Evolutionary conservation across 2,329 filamentous ascomycete species (phyloP).

Genomic region (Penicillium nordicum): DNA sequence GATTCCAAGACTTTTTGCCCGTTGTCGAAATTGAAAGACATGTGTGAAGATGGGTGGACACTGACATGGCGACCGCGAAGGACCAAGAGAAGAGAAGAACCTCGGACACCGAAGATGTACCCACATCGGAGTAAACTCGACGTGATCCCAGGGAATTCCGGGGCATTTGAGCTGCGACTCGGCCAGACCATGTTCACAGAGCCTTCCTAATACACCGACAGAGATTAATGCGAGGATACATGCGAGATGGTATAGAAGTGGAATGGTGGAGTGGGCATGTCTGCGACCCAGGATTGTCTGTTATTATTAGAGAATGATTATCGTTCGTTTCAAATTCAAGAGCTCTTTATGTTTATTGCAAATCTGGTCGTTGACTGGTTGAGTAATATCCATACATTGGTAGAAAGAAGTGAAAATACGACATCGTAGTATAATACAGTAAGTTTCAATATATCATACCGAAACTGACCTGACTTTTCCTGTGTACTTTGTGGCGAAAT

Average conservation of each 20-base stretch:
- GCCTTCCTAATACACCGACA: not conserved
- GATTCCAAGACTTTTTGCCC: constrained; percentile 29
- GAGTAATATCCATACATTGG: no score
- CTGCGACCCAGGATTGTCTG: not conserved
- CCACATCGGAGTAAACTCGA: not conserved
- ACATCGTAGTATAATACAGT: no score
- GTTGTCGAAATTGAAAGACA: constrained; percentile 1
- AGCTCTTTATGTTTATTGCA: not conserved
- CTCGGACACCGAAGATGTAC: not conserved
- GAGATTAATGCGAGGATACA: not conserved
- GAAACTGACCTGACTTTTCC: no score
- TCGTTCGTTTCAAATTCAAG: not conserved
- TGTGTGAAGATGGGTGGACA: not conserved
- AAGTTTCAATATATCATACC: no score
- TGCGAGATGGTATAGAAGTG: not conserved
- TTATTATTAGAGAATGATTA: not conserved
- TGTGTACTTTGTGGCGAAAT: constrained; percentile 20
- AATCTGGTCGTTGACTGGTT: no score
- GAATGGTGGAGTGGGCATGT: not conserved
- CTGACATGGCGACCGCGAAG: not conserved
- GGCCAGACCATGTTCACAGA: not conserved
- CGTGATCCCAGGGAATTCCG: not conserved
- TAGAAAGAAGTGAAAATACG: no score
- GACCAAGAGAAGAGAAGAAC: not conserved
- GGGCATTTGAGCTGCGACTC: constrained; percentile 2